phyloP scores from a whole-genome alignment of 164 flowering plant genomes.

The Tetrastigma voinierianum region DNA sequence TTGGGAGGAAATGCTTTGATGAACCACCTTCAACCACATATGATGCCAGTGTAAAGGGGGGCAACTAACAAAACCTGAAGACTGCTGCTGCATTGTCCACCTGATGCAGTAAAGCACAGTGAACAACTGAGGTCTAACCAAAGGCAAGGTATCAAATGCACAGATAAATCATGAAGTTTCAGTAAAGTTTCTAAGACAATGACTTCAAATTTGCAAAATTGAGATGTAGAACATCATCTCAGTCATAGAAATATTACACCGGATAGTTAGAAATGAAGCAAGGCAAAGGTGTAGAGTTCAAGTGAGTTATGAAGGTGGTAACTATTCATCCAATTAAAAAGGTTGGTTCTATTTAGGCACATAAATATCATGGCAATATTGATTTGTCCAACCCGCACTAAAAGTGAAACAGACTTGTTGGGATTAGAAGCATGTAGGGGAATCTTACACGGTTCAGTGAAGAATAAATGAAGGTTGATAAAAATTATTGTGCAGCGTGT shows the following conservation, averaged over 20 bases:
- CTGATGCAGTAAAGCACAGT: conserved; percentile 33
- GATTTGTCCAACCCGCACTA: background rate
- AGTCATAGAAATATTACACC: background rate
- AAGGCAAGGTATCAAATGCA: background rate
- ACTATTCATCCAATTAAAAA: no score
- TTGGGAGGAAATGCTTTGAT: conserved; percentile 84
- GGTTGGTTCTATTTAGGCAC: background rate
- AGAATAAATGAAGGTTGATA: no score
- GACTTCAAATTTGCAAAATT: background rate
- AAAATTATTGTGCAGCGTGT: background rate
- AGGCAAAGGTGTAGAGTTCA: background rate
- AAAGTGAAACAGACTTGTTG: background rate
- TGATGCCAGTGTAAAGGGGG: conserved; percentile 97
- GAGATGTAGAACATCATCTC: background rate
- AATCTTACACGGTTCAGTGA: background rate
- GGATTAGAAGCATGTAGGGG: conserved; percentile 1
- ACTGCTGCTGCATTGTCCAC: conserved; percentile 88
- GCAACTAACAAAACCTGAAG: conserved; percentile 95
- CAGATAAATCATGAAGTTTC: background rate
- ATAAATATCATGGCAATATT: background rate
- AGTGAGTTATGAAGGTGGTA: no score
- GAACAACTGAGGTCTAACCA: background rate
- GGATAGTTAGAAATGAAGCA: background rate
- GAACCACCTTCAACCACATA: conserved; percentile 97
- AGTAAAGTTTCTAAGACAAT: background rate